Conservation (phyloP, 208 protist species). For the Endotrypanum monterogeii region DNA sequence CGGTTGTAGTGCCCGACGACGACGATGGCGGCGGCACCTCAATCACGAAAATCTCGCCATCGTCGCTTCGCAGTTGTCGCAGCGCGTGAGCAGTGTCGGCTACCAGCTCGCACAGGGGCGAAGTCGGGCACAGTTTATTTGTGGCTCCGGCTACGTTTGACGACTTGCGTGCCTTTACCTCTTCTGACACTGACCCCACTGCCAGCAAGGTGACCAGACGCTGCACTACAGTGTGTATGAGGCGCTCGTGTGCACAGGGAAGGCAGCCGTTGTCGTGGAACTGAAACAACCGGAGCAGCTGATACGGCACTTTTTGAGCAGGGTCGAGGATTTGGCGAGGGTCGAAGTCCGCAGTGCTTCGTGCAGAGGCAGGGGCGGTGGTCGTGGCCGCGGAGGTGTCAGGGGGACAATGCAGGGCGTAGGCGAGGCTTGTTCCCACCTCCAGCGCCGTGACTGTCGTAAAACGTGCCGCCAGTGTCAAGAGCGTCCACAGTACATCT, state of each 20-base stretch:
- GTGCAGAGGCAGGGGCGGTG: background rate
- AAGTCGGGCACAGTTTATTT: too few species aligned
- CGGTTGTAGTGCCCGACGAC: background rate
- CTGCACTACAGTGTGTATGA: slow-evolving; percentile 28
- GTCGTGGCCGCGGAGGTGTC: background rate
- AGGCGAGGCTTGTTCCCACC: slow-evolving; percentile 30
- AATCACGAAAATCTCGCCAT: slow-evolving; percentile 52
- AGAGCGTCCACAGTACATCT: slow-evolving; percentile 32
- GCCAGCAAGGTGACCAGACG: slow-evolving; percentile 28
- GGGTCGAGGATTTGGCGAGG: slow-evolving; percentile 28
- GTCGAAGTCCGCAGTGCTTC: slow-evolving; percentile 12
- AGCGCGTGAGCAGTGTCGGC: slow-evolving; percentile 46
- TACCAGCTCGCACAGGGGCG: slow-evolving; percentile 38
- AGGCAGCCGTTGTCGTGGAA: slow-evolving; percentile 30
- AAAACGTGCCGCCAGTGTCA: slow-evolving; percentile 17
- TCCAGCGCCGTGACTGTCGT: slow-evolving; percentile 32
- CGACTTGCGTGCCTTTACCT: background rate
- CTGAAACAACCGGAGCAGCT: slow-evolving; percentile 29
- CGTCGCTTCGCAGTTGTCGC: slow-evolving; percentile 46
- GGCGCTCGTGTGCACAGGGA: slow-evolving; percentile 23
- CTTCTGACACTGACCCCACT: slow-evolving; percentile 9
- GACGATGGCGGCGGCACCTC: slow-evolving; percentile 31
- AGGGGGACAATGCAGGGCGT: slow-evolving; percentile 17
- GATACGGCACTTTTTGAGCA: slow-evolving; percentile 18
- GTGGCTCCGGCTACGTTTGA: background rate